Evolutionary conservation across 352 stramenopile genomes (phyloP).

Genomic region (Pythium biforme): DNA sequence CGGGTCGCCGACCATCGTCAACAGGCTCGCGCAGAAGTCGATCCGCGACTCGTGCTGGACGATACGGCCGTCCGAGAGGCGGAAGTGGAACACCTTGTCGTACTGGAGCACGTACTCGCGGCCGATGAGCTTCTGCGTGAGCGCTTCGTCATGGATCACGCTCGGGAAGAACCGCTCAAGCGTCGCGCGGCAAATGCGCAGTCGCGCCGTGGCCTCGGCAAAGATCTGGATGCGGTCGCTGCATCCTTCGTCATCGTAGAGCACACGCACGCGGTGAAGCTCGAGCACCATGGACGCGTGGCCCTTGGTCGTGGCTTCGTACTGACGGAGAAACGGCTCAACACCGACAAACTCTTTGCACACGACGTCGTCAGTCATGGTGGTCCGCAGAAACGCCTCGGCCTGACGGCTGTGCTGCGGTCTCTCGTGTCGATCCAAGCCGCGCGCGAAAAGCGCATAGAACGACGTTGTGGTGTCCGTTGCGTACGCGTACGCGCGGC

Average conservation of each 20-base stretch:
- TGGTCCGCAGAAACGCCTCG: conserved; percentile 36
- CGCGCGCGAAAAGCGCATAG: conserved; percentile 44
- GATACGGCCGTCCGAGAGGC: conserved; percentile 29
- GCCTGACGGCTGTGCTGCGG: conserved; percentile 26
- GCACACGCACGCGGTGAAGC: conserved; percentile 32
- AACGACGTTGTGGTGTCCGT: conserved; percentile 38
- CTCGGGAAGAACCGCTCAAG: conserved; percentile 46
- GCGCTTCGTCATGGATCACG: conserved; percentile 51
- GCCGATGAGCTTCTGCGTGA: conserved; percentile 53
- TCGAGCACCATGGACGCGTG: conserved; percentile 36
- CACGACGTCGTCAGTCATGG: conserved; percentile 43
- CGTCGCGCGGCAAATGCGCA: conserved; percentile 49
- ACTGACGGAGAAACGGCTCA: conserved; percentile 49
- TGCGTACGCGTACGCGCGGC: conserved; percentile 32
- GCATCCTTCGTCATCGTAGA: conserved; percentile 22
- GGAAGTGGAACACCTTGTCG: conserved; percentile 72
- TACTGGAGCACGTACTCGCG: conserved; percentile 63
- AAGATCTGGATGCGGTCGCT: conserved; percentile 33
- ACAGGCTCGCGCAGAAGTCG: conserved; percentile 49
- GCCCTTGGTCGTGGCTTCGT: conserved; percentile 32
- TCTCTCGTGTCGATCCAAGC: conserved; percentile 28
- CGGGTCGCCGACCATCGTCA: conserved; percentile 40
- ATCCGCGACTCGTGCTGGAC: conserved; percentile 60
- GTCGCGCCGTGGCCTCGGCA: conserved; percentile 34
- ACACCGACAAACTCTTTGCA: conserved; percentile 61